Conservation (phyloP, 257 asterid species). For the Eustoma russellianum region DNA sequence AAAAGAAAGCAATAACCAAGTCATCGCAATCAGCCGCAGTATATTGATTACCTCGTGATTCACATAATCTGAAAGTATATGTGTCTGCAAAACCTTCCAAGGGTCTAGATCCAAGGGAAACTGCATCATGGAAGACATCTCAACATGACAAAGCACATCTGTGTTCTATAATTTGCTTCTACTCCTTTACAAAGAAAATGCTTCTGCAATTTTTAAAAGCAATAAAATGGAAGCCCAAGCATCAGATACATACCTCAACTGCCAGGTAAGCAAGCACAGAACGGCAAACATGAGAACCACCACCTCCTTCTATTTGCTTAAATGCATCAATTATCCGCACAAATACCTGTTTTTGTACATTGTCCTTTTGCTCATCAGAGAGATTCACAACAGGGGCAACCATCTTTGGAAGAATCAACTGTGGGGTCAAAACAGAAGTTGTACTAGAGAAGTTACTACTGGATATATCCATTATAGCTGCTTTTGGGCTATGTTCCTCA, state of each 20-base stretch:
- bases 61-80: conserved; percentile 68
- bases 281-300: conserved; percentile 74
- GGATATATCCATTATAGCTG: conserved; percentile 46
- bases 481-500: conserved; percentile 94
- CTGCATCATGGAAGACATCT: conserved; percentile 33
- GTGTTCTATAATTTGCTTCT: too few relatives aligned
- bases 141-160: background rate
- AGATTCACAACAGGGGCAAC: conserved; percentile 76
- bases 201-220: background rate
- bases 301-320: conserved; percentile 67
- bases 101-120: conserved; percentile 87
- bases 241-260: conserved; percentile 53
- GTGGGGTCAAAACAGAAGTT: conserved; percentile 42
- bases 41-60: conserved; percentile 71
- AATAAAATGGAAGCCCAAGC: conserved; percentile 7
- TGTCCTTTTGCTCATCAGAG: conserved; percentile 66
- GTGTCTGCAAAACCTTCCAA: conserved; percentile 67
- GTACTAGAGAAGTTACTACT: conserved; percentile 50
- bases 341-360: conserved; percentile 63
- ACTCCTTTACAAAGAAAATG: background rate
- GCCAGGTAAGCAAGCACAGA: conserved; percentile 83
- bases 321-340: conserved; percentile 81
- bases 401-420: conserved; percentile 77
- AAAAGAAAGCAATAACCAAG: conserved; percentile 6
- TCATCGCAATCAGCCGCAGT: background rate